phyloP scores from a whole-genome alignment of 148 eudicot species.

The Gaultheria prostrata region DNA sequence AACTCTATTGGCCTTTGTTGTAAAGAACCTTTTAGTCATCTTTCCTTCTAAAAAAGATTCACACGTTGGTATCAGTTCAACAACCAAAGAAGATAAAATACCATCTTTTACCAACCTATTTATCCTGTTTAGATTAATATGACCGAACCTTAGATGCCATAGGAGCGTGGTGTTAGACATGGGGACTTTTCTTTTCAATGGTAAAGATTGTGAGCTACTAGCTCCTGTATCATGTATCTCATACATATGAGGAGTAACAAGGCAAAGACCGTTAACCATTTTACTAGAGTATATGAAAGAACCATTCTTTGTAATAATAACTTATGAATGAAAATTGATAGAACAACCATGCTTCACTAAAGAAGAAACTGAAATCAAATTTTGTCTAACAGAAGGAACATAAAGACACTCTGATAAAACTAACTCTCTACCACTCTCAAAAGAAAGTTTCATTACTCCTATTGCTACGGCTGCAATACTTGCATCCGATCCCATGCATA shows the following conservation, averaged over 20 bases:
- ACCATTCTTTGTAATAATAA: neutral
- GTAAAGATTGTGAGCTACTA: neutral
- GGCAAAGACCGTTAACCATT: neutral
- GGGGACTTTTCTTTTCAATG: neutral
- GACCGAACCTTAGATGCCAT: neutral
- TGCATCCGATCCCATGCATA: neutral
- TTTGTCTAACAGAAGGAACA: neutral
- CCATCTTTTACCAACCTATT: neutral
- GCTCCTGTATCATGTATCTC: neutral
- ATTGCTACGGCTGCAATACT: neutral
- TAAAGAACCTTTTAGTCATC: neutral
- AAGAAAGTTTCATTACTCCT: neutral
- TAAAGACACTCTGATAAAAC: neutral
- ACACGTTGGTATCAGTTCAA: neutral
- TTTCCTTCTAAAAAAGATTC: neutral
- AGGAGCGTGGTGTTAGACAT: neutral
- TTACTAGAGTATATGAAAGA: neutral
- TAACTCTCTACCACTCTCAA: neutral
- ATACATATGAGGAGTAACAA: too few species aligned
- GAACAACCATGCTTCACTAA: neutral
- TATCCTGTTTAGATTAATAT: conserved; percentile 6
- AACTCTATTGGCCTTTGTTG: neutral
- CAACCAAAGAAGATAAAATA: neutral
- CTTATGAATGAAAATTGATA: neutral
- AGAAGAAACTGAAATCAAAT: neutral